Base-by-base conservation (phyloP, 2,329 filamentous ascomycete species). In the Dothistroma septosporum region DNA sequence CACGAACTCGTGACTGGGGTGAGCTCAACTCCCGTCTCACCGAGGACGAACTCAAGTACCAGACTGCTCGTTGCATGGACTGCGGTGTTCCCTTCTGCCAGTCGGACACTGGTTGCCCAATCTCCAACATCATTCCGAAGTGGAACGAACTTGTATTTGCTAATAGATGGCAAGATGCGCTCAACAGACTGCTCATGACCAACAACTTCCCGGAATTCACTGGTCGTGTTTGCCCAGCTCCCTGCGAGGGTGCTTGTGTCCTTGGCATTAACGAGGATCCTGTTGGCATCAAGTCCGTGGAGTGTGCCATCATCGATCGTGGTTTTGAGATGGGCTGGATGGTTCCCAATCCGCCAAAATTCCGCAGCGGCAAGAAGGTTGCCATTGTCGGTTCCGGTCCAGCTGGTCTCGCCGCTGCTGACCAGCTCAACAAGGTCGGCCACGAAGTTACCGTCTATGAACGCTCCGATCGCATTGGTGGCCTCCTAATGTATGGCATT, bases 141-240 rank as follows among this genome's bases (percentile, higher is more conserved):
- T 96, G 91, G 91, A 96, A 95, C 60, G 92, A 96, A 63, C 66
- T 96, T 9, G 85, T 95, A 0, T 85, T 85, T 57, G 80, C 86
- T 60, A 83, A 85, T 53, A 87, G 95, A 64, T 97, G 93, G 93
- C 85, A 87, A 68, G 92, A 97, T 76, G 93, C 93, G 24, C 85
- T 97, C 4, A 93, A 96, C 77, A 86, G 91, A 61, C 83, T 97
- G 11, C 82, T 97, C 57, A 93, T 95, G 89, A 97, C 93, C 67
- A 97, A 97, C 82, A 97, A 97, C 79, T 97, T 97, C 83, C 93
- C 93, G 4, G 93, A 97, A 75, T 97, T 97, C 76, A 97, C 93
- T 69, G 93, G 93, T 59, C 92, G 93, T 80, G 93, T 97, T 61
- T 97, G 93, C 77, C 93, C 93, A 61, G 93, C 93, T 72, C 93